phyloP scores from a whole-genome alignment of 1,284 basidiomycete genomes.

The Melanopsichium pennsylvanicum region DNA sequence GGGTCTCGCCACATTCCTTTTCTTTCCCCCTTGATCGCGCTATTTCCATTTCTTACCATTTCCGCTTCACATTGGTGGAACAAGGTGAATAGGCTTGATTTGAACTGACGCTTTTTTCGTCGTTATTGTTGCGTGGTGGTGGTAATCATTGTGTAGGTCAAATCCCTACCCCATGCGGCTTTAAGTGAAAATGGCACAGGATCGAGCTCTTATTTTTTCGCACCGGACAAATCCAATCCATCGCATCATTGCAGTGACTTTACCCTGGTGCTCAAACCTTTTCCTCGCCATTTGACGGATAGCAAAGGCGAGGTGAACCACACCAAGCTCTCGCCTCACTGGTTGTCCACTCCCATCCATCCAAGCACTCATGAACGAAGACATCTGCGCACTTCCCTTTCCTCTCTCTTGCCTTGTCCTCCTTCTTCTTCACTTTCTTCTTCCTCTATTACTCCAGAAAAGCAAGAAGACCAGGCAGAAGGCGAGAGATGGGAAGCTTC shows the following conservation, averaged over 20 bases:
- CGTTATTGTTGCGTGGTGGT: not conserved
- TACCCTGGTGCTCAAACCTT: slow-evolving; percentile 27
- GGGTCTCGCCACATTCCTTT: slow-evolving; percentile 36
- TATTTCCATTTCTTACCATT: not conserved
- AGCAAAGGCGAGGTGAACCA: slow-evolving; percentile 8
- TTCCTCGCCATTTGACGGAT: slow-evolving; percentile 24
- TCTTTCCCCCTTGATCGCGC: slow-evolving; percentile 1
- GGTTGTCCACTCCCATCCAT: slow-evolving; percentile 24
- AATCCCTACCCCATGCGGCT: slow-evolving; percentile 16
- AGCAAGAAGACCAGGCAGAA: not conserved
- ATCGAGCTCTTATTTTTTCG: slow-evolving; percentile 13
- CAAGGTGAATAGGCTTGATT: no score
- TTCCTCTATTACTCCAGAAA: no score
- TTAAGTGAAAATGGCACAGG: not conserved
- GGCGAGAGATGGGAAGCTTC: slow-evolving; percentile 14
- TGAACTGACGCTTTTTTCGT: no score
- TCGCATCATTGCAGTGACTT: slow-evolving; percentile 9
- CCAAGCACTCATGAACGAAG: slow-evolving; percentile 30
- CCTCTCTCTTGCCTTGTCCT: not conserved
- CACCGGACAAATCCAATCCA: slow-evolving; percentile 2
- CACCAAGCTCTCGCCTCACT: slow-evolving; percentile 7
- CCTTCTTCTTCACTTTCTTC: not conserved
- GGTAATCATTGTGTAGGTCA: slow-evolving; percentile 8
- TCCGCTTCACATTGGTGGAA: not conserved
- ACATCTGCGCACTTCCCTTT: slow-evolving; percentile 10